These are phyloP conservation scores for Rhazya stricta DNA, from an alignment of 257 asterid genomes.

Conservation along the genomic window DNA sequence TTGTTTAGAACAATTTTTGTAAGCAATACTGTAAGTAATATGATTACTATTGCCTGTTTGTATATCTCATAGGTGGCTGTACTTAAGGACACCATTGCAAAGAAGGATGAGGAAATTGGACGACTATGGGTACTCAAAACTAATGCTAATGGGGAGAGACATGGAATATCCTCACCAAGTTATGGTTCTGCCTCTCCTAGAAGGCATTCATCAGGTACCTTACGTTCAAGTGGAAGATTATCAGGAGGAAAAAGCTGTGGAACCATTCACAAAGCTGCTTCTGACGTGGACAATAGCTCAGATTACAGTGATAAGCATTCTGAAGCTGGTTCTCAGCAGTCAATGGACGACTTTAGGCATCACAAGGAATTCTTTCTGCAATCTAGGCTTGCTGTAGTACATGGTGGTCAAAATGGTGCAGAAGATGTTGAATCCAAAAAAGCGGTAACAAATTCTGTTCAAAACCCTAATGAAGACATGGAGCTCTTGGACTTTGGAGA, in stretches of 20 bases:
- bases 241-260: slow-evolving; percentile 36
- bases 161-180: slow-evolving; percentile 33
- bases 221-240: slow-evolving; percentile 32
- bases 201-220: slow-evolving; percentile 48
- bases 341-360: slow-evolving; percentile 67
- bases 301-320: slow-evolving; percentile 83
- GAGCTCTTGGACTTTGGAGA: slow-evolving; percentile 78
- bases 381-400: slow-evolving; percentile 59
- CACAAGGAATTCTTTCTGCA: slow-evolving; percentile 70
- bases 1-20: not conserved
- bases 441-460: slow-evolving; percentile 30
- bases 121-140: slow-evolving; percentile 43
- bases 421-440: slow-evolving; percentile 38
- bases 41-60: not conserved
- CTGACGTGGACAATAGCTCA: slow-evolving; percentile 66
- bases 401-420: slow-evolving; percentile 25
- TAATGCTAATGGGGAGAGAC: slow-evolving; percentile 46
- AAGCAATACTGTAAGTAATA: not conserved
- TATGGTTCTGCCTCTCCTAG: slow-evolving; percentile 63
- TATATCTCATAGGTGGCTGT: slow-evolving; percentile 54
- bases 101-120: slow-evolving; percentile 78
- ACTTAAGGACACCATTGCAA: slow-evolving; percentile 58
- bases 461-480: slow-evolving; percentile 44
- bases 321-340: slow-evolving; percentile 83
- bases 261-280: slow-evolving; percentile 47